Evolutionary conservation across 352 stramenopile species (phyloP), one percentile per base, ranked within the genome.

Genomic region (Pythium oligandrum): DNA sequence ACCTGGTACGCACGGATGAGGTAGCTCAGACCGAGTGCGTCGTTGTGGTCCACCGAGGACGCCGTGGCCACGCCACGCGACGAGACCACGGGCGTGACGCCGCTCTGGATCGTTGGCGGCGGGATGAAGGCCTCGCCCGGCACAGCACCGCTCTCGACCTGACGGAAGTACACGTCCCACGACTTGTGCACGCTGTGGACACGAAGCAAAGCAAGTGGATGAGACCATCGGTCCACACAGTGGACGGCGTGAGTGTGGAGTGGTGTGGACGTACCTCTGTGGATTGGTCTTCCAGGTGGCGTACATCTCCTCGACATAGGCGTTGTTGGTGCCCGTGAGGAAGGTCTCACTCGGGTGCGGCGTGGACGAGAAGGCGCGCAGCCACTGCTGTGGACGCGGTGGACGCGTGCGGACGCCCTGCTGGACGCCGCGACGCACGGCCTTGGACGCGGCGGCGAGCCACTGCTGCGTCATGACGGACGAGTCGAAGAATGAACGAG

Each of bases 221-320:
- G 17, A 26, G 17, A 26, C 17, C 17, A 26, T 26, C 17, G 17
- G 17, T 26, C 17, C 17, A 26, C 17, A 26, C 17, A 26, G 17
- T 26, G 17, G 17, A 26, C 17, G 17, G 17, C 17, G 17, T 26
- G 17, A 26, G 17, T 26, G 17, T 26, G 17, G 17, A 26, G 17
- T 26, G 17, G 17, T 26, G 34, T 12, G 17, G 30, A 51, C 51
- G 30, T 55, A 86, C 62, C 75, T 96, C 6, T 74, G 68, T 0
- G 94, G 94, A 75, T 99, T 83, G 40, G 64, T 58, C 57, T 91
- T 85, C 83, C 96, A 99, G 51, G 72, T 77, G 46, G 94, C 78
- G 65, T 98, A 98, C 97, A 99, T 99, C 59, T 97, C 81, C 71
- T 99, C 97, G 30, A 98, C 88, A 73, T 99, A 99, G 34, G 98